Evolutionary conservation across 805 yeast species (phyloP).

Genomic region (Candida berthetii): DNA sequence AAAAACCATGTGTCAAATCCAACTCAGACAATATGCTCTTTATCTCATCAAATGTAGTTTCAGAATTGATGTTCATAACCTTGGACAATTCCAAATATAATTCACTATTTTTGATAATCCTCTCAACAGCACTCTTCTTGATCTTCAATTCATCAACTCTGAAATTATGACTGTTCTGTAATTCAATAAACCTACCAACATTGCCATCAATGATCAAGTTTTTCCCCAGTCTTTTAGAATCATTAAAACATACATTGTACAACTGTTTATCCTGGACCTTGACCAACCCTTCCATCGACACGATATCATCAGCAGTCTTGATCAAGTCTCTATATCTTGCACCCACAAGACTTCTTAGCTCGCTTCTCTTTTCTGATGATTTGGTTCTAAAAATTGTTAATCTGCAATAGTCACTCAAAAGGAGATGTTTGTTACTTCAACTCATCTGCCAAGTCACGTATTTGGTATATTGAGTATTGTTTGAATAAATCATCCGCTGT

Average conservation of each 20-base stretch:
- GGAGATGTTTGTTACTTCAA: neutral
- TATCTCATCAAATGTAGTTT: neutral
- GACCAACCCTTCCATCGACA: conserved; percentile 14
- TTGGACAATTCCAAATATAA: neutral
- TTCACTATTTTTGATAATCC: neutral
- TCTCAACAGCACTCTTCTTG: neutral
- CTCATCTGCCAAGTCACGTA: conserved; percentile 1
- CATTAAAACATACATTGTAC: conserved; percentile 16
- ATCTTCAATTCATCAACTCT: neutral
- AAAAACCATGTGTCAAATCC: neutral
- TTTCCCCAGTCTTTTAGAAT: conserved; percentile 6
- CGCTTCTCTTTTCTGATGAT: conserved; percentile 4
- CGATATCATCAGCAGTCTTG: conserved; percentile 18
- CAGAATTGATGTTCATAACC: neutral
- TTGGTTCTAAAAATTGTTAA: neutral
- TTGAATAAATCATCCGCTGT: neutral
- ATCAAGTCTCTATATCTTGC: conserved; percentile 19
- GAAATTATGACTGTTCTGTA: neutral
- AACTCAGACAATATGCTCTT: neutral
- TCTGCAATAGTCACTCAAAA: neutral
- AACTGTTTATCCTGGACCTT: conserved; percentile 12
- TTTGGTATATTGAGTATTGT: neutral
- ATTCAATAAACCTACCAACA: conserved; percentile 2
- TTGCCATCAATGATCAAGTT: conserved; percentile 11
- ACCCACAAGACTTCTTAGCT: conserved; percentile 16